Conservation (phyloP, 768 basidiomycete genomes). For the Leccinum arenicola region DNA sequence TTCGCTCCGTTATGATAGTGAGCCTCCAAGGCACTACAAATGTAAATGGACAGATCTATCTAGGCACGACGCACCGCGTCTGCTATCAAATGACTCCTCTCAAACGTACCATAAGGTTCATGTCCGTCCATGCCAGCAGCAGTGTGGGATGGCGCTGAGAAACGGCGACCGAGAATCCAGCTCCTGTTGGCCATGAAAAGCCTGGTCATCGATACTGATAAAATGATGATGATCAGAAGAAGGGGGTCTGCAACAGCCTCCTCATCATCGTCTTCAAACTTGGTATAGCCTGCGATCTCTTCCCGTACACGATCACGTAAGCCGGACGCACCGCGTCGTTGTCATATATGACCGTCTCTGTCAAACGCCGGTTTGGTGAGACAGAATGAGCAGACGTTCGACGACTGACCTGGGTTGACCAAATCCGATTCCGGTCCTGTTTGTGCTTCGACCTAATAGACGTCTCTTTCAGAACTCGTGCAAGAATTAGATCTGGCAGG, state of each 20-base stretch:
- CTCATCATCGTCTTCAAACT: constrained; percentile 1
- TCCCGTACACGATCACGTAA: constrained; percentile 13
- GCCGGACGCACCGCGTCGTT: constrained; percentile 15
- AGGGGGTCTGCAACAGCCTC: constrained; percentile 1
- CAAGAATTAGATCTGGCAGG: no score
- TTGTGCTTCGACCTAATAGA: constrained; percentile 12
- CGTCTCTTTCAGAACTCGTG: neutral
- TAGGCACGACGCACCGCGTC: neutral
- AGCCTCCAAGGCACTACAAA: neutral
- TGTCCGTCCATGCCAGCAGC: neutral
- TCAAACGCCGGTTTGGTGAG: neutral
- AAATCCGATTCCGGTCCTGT: constrained; percentile 14
- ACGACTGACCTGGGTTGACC: constrained; percentile 10
- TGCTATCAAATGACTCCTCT: neutral
- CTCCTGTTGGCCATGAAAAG: neutral
- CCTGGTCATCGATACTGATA: neutral
- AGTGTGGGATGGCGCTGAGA: neutral
- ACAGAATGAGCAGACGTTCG: neutral
- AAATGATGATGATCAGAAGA: constrained; percentile 3
- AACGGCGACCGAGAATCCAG: neutral
- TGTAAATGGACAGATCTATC: neutral
- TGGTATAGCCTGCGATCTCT: neutral
- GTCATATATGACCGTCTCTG: constrained; percentile 15
- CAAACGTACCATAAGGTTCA: neutral
- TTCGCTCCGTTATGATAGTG: neutral